Evolutionary conservation across 169 alveolate genomes (phyloP), one percentile per base, ranked within the genome.

Genomic region (Cryptosporidium parvum): DNA sequence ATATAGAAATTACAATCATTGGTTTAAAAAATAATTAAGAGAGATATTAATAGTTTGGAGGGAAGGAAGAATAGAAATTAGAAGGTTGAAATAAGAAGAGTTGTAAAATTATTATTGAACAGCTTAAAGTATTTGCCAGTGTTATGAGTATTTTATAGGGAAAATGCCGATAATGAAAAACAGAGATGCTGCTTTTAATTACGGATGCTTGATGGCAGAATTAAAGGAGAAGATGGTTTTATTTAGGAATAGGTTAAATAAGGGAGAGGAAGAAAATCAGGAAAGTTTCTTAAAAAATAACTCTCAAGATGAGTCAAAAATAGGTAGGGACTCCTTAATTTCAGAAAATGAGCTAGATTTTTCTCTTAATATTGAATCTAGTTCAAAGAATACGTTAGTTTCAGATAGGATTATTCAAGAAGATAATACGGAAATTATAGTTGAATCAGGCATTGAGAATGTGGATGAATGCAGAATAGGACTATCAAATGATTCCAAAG

Each of bases 151-250:
- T 56, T n/a, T n/a, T n/a, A 21, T 8, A 29, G 72, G 2, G 10
- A 65, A 65, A 14, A 65, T 65, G 72, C 12, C 44, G 14, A 65
- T 65, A 35, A 65, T 33, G 26, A 65, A 65, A 37, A 37, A 35
- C 53, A 65, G 51, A 35, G 51, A 65, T 65, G 72, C 72, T 33
- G 52, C 52, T 31, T 65, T 65, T 33, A 65, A 65, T 33, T 65
- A 65, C 18, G 72, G 53, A n/a, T 65, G 72, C n/a, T 65, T 65
- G 26, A 65, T 65, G 72, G 72, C 72, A 5, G 72, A 65, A 37
- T 29, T 65, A 29, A 65, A 65, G 6, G 72, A 65, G 4, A 65
- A 65, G 51, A 65, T 65, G 44, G 52, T 14, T 18, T 33, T 31
- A 3, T 65, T 65, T 33, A 65, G 72, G 18, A 37, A 21, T 3